Evolutionary conservation across 768 basidiomycete species (phyloP).

Genomic region (Leccinum variicolor): DNA sequence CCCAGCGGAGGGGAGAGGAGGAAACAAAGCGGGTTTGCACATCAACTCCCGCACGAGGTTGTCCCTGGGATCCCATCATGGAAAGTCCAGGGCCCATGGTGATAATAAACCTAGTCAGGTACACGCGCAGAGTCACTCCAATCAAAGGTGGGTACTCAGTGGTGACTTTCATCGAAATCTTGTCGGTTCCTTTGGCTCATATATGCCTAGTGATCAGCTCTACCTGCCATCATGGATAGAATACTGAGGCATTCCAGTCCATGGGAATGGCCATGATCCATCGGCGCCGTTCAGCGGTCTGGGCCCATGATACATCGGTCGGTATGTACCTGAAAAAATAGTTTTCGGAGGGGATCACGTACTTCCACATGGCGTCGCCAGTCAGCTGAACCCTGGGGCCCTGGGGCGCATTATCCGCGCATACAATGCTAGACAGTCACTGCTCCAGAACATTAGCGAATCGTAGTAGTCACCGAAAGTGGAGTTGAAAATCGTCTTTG

Average conservation of each 20-base stretch:
- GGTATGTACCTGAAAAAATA: background rate
- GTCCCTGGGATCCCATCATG: conserved; percentile 8
- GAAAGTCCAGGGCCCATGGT: background rate
- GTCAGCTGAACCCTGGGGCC: background rate
- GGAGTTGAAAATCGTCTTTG: background rate
- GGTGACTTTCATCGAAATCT: background rate
- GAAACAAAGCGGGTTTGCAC: background rate
- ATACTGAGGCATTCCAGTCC: background rate
- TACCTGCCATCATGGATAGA: background rate
- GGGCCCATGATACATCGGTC: background rate
- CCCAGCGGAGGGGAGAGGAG: background rate
- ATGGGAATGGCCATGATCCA: too few relatives aligned
- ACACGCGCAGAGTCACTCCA: background rate
- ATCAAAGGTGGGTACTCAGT: background rate
- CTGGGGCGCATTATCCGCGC: too few relatives aligned
- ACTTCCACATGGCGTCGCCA: background rate
- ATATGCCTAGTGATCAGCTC: background rate
- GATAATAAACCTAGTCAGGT: background rate
- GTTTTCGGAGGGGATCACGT: background rate
- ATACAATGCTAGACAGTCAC: background rate
- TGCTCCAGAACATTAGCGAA: too few relatives aligned
- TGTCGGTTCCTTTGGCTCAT: background rate
- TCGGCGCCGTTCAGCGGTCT: background rate
- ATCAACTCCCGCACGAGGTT: background rate
- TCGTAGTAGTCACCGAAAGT: too few relatives aligned